These are phyloP conservation scores for Fusarium musae DNA, from an alignment of 2,329 filamentous ascomycete genomes.

Conservation along the genomic window DNA sequence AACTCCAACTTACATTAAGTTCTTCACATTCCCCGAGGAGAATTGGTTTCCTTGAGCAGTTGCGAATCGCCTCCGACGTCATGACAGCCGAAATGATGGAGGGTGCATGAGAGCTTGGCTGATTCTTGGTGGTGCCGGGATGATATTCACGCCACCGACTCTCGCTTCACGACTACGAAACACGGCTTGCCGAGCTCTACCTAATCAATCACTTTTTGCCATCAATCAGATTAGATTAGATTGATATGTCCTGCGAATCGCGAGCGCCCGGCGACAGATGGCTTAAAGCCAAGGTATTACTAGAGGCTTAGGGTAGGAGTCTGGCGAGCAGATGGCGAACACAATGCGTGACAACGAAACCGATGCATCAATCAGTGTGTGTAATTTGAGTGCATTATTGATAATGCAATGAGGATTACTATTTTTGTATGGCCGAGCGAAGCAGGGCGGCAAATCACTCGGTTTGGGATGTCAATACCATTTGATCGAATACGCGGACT, in stretches of 20 bases:
- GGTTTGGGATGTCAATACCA: background rate
- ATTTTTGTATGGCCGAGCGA: background rate
- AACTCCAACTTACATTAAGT: too few relatives aligned
- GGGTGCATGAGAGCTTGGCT: background rate
- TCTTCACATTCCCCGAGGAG: too few relatives aligned
- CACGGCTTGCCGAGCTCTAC: background rate
- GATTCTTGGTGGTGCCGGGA: background rate
- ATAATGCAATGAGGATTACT: too few relatives aligned
- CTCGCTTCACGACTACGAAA: background rate
- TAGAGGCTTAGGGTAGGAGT: conserved; percentile 7
- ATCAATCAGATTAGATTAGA: conserved; percentile 31
- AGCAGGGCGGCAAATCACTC: too few relatives aligned
- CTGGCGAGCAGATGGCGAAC: background rate
- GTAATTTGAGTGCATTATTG: too few relatives aligned
- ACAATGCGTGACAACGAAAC: background rate
- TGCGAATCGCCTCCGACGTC: background rate
- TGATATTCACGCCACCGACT: background rate
- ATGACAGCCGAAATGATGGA: background rate
- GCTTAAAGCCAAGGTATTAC: background rate
- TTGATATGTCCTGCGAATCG: background rate
- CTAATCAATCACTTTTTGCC: background rate
- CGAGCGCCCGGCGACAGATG: background rate
- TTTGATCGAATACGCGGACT: background rate
- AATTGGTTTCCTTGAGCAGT: too few relatives aligned
- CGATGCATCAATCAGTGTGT: too few relatives aligned